Evolutionary conservation across 805 yeast species (phyloP).

Genomic region (Metschnikowia kofuensis): DNA sequence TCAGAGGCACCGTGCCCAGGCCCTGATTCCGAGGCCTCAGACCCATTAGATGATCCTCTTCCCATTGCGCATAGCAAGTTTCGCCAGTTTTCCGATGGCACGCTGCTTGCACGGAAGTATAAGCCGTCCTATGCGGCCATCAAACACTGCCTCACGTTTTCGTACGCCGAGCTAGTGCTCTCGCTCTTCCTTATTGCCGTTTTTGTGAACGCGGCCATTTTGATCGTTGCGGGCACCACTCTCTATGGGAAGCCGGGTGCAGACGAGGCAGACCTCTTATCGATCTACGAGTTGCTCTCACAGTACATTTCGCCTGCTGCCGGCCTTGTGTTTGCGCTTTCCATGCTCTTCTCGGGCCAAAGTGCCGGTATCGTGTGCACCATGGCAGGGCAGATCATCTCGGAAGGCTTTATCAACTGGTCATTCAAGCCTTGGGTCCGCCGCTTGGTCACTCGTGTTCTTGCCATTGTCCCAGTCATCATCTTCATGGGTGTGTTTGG

Average conservation of each 20-base stretch:
- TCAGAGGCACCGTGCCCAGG: not conserved
- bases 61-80: slow-evolving; percentile 20
- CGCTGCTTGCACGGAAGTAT: slow-evolving; percentile 30
- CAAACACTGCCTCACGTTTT: slow-evolving; percentile 38
- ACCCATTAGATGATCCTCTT: slow-evolving; percentile 10
- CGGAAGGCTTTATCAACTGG: slow-evolving; percentile 48
- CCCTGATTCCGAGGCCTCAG: not conserved
- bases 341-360: slow-evolving; percentile 46
- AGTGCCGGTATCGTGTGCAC: slow-evolving; percentile 49
- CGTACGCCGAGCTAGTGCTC: slow-evolving; percentile 38
- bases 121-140: slow-evolving; percentile 43
- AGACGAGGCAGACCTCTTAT: slow-evolving; percentile 43
- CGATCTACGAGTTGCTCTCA: slow-evolving; percentile 44
- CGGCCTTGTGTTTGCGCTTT: slow-evolving; percentile 42
- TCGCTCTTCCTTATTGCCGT: slow-evolving; percentile 43
- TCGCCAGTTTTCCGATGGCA: slow-evolving; percentile 27
- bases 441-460: slow-evolving; percentile 37
- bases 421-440: slow-evolving; percentile 42
- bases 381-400: slow-evolving; percentile 47
- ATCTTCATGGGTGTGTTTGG: slow-evolving; percentile 37
- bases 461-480: slow-evolving; percentile 43
- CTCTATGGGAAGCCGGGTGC: slow-evolving; percentile 44
- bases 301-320: slow-evolving; percentile 44
- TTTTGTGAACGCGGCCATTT: slow-evolving; percentile 43
- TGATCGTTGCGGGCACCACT: slow-evolving; percentile 44